Base-by-base conservation (phyloP, 2,329 filamentous ascomycete species). In the Colletotrichum echinochloae region DNA sequence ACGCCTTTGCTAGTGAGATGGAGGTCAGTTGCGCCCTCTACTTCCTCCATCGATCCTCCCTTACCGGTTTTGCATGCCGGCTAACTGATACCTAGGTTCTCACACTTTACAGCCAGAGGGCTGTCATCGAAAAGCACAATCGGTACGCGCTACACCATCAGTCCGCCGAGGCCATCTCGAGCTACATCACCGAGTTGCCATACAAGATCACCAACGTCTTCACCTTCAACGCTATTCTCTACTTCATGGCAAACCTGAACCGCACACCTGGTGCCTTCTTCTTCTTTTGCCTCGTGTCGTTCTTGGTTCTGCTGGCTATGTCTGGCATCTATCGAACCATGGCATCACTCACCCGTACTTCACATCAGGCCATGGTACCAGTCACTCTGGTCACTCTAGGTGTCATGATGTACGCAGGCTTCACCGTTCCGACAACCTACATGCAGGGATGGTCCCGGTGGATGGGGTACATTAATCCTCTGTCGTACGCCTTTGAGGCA, bases 371-470 rank as follows among this genome's bases (percentile, higher is more conserved):
- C 2, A 77, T 79, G 75, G 87, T 89, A 1, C 88, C 88, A 1
- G 85, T 88, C 46, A 86, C 88, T 3, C 71, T 90, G 14, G 79
- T 90, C 71, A 91, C 92, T 72, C 82, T 93, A 44, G 88, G 85
- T 70, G 86, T 93, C 54, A 86, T 94, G 80, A 90, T 89, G 75
- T 90, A 89, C 79, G 93, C 92, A 16, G 92, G 91, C 71, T 93
- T 94, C 78, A 86, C 89, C 61, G 86, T 91, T 60, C 88, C 87
- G 0, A 86, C 85, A 72, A 79, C 83, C 59, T 89, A 95, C 79
- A 96, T 94, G 92, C 86, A 91, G 5, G 88, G 84, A 1, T 97
- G 94, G 93, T 92, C 91, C 74, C 86, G 90, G 66, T 97, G 94
- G 94, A 89, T 97, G 73, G 92, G 91, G 77, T 95, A 93, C 78